Base-by-base conservation (phyloP, 805 yeast genomes). In the Saccharomycopsis sp. region DNA sequence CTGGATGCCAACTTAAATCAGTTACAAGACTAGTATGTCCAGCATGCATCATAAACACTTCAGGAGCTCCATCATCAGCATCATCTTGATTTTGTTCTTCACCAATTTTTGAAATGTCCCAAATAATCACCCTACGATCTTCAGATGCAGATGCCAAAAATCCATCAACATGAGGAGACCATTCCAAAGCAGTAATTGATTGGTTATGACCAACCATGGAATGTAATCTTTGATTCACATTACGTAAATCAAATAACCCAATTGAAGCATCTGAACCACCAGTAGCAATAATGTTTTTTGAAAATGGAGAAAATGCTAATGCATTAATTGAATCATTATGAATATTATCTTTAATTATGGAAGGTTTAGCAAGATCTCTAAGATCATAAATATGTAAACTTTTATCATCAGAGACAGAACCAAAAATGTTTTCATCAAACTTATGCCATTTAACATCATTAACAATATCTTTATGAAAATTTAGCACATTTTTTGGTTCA, bases 1-100 rank as follows among this genome's bases (percentile, higher is more conserved):
- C 54, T 4, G 78, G 76, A 53, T 77, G 79, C 67, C 84, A 77
- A 26, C 76, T 70, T 49, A 83, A 65, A 55, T 83, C 94, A 32
- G 78, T 76, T 14, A 83, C 78, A 4, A 79, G 67, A 14, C 85
- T 79, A 15, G 87, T 78, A 54, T 86, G 95, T 17, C 95, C 95
- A 29, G 94, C 94, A 55, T 86, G 95, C 79, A 86, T 81, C 87
- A 85, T 81, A 51, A 85, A 64, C 27, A 86, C 60, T 57, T 86
- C 96, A 3, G 95, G 89, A 21, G 81, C 81, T 30, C 94, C 96
- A 52, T 86, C 96, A 49, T 82, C 94, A 23, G 86, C 82, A 54
- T 86, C 95, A 50, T 85, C 95, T 49, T 76, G 87, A 12, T 69
- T 69, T 57, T 84, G 94, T 53, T 85, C 95, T 47, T 77, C 82